These are phyloP conservation scores for Candida argentea DNA, from an alignment of 805 yeast species.

Conservation along the genomic window DNA sequence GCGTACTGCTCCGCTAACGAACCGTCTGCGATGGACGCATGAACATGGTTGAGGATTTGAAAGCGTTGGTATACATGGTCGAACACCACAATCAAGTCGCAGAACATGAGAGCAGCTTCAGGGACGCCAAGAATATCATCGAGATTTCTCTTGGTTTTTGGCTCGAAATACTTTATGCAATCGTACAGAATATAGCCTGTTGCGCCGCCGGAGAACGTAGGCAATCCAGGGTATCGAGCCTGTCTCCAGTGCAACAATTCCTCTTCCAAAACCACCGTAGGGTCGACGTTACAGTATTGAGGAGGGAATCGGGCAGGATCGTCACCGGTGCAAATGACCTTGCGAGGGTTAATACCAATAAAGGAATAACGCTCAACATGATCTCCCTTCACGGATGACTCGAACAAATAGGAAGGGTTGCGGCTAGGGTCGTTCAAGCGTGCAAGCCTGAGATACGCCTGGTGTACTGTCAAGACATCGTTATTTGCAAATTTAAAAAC, in stretches of 20 bases:
- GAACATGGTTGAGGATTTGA: constrained; percentile 78
- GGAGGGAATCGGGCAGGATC: constrained; percentile 21
- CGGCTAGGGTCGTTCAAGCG: constrained; percentile 44
- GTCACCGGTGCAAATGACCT: constrained; percentile 77
- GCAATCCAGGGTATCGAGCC: constrained; percentile 73
- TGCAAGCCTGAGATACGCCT: constrained; percentile 79
- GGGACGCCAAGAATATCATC: constrained; percentile 80
- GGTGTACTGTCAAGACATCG: constrained; percentile 78
- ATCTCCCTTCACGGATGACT: constrained; percentile 84
- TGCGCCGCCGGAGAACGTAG: constrained; percentile 89
- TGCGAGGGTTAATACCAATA: constrained; percentile 78
- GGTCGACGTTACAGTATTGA: constrained; percentile 55
- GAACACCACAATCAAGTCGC: constrained; percentile 81
- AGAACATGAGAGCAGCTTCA: constrained; percentile 86
- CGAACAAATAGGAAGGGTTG: constrained; percentile 70
- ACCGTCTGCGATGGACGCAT: constrained; percentile 27
- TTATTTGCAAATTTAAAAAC: constrained; percentile 65
- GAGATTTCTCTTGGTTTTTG: constrained; percentile 65
- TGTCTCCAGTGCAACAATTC: constrained; percentile 60
- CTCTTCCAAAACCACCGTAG: constrained; percentile 60
- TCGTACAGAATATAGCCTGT: constrained; percentile 94
- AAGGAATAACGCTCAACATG: constrained; percentile 84
- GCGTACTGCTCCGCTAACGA: constrained; percentile 32
- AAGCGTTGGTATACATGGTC: constrained; percentile 92
- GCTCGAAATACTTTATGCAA: constrained; percentile 95